phyloP scores from a whole-genome alignment of 345 rosid genomes.

The Salix viminalis region DNA sequence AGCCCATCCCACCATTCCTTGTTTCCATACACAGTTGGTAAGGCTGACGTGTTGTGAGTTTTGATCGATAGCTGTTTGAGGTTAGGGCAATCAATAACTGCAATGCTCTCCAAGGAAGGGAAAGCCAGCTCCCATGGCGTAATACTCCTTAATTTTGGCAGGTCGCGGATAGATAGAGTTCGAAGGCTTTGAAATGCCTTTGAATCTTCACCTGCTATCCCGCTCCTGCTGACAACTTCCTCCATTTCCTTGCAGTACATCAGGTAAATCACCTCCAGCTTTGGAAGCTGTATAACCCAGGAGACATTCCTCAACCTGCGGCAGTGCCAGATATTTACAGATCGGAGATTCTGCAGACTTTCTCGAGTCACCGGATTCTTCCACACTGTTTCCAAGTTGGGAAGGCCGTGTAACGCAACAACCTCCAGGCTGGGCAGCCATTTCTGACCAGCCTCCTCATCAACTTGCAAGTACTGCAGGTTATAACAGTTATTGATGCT shows the following conservation, averaged over 20 bases:
- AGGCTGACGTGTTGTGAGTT: neutral
- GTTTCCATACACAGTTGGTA: conserved; percentile 33
- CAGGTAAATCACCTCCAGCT: conserved; percentile 39
- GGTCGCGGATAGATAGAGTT: conserved; percentile 37
- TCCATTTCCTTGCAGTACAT: conserved; percentile 45
- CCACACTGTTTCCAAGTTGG: conserved; percentile 37
- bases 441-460: conserved; percentile 20
- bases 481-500: conserved; percentile 44
- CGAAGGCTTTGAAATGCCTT: conserved; percentile 35
- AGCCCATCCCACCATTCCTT: conserved; percentile 49
- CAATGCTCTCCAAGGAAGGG: conserved; percentile 37
- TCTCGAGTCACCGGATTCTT: conserved; percentile 22
- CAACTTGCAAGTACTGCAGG: conserved; percentile 33
- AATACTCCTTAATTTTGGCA: conserved; percentile 40
- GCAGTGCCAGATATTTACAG: conserved; percentile 43
- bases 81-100: conserved; percentile 38
- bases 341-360: conserved; percentile 39
- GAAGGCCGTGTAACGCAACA: conserved; percentile 44
- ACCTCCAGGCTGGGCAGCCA: conserved; percentile 50
- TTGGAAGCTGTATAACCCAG: conserved; percentile 40
- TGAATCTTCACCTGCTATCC: conserved; percentile 10
- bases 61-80: conserved; percentile 37
- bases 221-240: conserved; percentile 25
- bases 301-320: conserved; percentile 42
- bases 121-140: conserved; percentile 22